These are phyloP conservation scores for Sanghuangporus sanghuang DNA, from an alignment of 1,284 basidiomycete species.

Conservation along the genomic window DNA sequence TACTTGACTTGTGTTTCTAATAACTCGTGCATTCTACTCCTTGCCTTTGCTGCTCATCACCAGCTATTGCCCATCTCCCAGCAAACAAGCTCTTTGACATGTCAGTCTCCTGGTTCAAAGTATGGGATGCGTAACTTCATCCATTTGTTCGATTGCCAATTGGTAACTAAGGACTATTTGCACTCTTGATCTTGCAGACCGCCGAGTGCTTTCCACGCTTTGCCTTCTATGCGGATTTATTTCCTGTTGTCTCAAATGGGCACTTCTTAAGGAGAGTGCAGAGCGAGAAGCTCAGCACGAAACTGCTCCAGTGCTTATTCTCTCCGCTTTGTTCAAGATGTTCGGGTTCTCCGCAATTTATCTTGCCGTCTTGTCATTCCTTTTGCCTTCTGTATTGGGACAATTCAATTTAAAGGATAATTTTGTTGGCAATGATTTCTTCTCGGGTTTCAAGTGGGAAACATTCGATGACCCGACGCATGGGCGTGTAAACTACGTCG, in stretches of 20 bases:
- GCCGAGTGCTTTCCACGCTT: neutral
- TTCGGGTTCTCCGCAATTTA: neutral
- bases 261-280: neutral
- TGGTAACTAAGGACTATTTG: too few relatives aligned
- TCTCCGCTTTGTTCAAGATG: neutral
- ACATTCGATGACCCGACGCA: slow-evolving; percentile 49
- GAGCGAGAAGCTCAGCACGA: neutral
- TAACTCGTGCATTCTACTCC: too few relatives aligned
- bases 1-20: too few relatives aligned
- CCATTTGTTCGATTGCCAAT: too few relatives aligned
- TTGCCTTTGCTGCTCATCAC: too few relatives aligned
- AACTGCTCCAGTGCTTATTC: neutral
- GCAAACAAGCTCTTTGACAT: too few relatives aligned
- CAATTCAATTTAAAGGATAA: slow-evolving; percentile 23
- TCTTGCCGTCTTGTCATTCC: neutral
- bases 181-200: too few relatives aligned
- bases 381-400: neutral
- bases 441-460: slow-evolving; percentile 40
- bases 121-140: too few relatives aligned
- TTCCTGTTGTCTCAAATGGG: too few relatives aligned
- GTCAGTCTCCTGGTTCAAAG: too few relatives aligned
- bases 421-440: slow-evolving; percentile 40
- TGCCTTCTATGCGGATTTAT: neutral
- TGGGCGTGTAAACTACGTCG: slow-evolving; percentile 50
- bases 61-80: too few relatives aligned